Conservation (phyloP, 2,329 filamentous ascomycete genomes). For the Ascochyta koolunga region DNA sequence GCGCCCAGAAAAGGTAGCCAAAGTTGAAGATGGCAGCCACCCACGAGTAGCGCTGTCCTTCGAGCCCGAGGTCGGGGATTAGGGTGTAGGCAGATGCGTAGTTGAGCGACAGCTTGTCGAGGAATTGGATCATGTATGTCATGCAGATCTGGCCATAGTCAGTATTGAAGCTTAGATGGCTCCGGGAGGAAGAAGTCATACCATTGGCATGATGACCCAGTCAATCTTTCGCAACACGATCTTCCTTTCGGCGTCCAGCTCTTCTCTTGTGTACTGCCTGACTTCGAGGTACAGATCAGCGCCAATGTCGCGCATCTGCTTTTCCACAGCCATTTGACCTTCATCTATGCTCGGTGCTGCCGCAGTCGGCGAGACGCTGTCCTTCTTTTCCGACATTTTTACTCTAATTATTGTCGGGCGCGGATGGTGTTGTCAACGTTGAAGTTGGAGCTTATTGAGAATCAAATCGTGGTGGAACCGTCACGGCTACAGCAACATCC, state of each 20-base stretch:
- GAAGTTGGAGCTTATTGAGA: not conserved
- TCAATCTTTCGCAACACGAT: constrained; percentile 54
- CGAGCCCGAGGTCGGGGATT: constrained; percentile 44
- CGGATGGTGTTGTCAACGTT: not conserved
- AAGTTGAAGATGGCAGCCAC: constrained; percentile 54
- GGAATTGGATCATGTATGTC: constrained; percentile 56
- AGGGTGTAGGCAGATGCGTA: constrained; percentile 49
- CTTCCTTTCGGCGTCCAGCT: constrained; percentile 52
- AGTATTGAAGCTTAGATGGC: not conserved
- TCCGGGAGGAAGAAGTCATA: constrained; percentile 19
- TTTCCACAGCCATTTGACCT: constrained; percentile 36
- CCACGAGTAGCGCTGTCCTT: constrained; percentile 50
- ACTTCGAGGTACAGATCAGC: constrained; percentile 55
- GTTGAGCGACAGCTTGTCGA: constrained; percentile 52
- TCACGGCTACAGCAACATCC: not conserved
- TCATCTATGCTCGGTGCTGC: constrained; percentile 35
- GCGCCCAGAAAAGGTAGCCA: constrained; percentile 52
- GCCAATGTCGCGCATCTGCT: constrained; percentile 52
- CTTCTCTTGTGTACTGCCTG: constrained; percentile 51
- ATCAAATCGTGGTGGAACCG: not conserved
- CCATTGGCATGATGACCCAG: constrained; percentile 56
- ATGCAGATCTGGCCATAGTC: constrained; percentile 39
- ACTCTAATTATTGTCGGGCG: not conserved
- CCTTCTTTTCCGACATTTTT: constrained; percentile 32
- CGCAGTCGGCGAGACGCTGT: constrained; percentile 27